These are phyloP conservation scores for Hansenula sp. DNA, from an alignment of 1,139 yeast species.

Conservation along the genomic window DNA sequence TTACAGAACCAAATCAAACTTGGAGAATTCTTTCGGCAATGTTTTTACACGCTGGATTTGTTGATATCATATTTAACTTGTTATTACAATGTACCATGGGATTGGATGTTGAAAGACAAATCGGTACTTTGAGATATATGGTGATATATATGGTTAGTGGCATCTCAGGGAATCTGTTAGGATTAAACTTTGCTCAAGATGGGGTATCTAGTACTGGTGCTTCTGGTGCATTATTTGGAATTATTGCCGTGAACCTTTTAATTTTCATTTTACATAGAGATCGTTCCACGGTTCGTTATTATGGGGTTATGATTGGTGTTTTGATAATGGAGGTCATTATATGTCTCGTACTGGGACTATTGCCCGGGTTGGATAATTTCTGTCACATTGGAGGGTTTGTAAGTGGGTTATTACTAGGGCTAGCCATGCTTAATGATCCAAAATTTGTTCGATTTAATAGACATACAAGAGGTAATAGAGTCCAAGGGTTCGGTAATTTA, in stretches of 20 bases:
- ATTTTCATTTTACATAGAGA: constrained; percentile 50
- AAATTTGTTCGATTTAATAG: constrained; percentile 34
- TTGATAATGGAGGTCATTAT: constrained; percentile 56
- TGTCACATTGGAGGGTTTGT: constrained; percentile 78
- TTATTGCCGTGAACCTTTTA: constrained; percentile 59
- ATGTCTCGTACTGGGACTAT: constrained; percentile 59
- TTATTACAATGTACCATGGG: constrained; percentile 62
- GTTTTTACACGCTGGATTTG: constrained; percentile 72
- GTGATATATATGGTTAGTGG: constrained; percentile 62
- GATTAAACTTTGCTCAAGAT: constrained; percentile 68
- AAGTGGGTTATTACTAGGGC: constrained; percentile 52
- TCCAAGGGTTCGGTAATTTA: neutral
- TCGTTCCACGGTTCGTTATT: constrained; percentile 37
- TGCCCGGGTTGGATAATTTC: constrained; percentile 76
- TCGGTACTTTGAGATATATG: constrained; percentile 55
- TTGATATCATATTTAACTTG: constrained; percentile 66
- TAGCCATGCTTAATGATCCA: constrained; percentile 59
- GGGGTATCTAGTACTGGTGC: constrained; percentile 75
- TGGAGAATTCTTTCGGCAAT: constrained; percentile 68
- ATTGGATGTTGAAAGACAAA: constrained; percentile 51
- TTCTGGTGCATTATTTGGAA: constrained; percentile 71
- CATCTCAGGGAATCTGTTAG: constrained; percentile 63
- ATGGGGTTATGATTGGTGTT: constrained; percentile 39
- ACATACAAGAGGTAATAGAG: neutral
- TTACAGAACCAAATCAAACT: constrained; percentile 55